phyloP scores from a whole-genome alignment of 805 yeast genomes.

The Candida vaughaniae region DNA sequence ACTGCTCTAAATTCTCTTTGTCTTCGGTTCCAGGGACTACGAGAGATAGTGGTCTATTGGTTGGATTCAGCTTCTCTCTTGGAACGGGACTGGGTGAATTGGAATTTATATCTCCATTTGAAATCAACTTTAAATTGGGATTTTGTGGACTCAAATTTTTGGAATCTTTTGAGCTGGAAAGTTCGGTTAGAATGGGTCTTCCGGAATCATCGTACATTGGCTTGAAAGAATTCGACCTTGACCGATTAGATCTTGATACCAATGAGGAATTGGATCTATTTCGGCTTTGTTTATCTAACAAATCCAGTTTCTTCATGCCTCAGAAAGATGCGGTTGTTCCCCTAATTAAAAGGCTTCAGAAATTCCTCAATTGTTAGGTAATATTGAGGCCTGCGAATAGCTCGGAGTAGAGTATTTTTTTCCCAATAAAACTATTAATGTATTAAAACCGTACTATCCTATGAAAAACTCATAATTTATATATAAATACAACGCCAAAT shows the following conservation, averaged over 20 bases:
- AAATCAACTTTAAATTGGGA: background rate
- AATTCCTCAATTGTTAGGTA: too few species aligned
- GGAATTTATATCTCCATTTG: background rate
- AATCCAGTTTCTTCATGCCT: background rate
- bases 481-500: too few species aligned
- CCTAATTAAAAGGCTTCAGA: too few species aligned
- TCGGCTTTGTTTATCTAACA: background rate
- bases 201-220: conserved; percentile 6
- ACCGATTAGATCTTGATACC: conserved; percentile 4
- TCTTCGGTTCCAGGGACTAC: background rate
- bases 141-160: background rate
- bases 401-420: too few species aligned
- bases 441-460: too few species aligned
- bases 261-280: conserved; percentile 10
- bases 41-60: background rate
- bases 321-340: too few species aligned
- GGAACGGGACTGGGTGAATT: background rate
- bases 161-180: background rate
- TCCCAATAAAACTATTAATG: too few species aligned
- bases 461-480: too few species aligned
- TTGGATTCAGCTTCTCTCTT: background rate
- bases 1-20: background rate
- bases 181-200: conserved; percentile 3
- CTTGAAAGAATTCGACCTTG: conserved; percentile 9
- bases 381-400: too few species aligned